Conservation (phyloP, 1,284 basidiomycete species). For the Marasmius fiardii region DNA sequence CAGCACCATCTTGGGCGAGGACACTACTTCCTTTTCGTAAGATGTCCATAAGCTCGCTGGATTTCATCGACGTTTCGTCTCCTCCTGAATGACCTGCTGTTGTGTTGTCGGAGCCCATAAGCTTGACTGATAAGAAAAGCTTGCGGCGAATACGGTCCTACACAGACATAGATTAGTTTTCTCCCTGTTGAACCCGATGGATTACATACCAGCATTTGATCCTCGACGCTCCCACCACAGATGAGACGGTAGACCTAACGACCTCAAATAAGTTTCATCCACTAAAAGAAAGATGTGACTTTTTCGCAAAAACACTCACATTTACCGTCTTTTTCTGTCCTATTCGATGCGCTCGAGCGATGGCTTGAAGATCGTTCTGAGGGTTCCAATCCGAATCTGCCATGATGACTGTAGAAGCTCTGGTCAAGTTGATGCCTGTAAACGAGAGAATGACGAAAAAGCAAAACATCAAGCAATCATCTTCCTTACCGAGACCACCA, state of each 20-base stretch:
- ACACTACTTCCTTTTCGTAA: conserved; percentile 55
- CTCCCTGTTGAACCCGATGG: background rate
- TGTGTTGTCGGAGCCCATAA: conserved; percentile 40
- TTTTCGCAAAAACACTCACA: conserved; percentile 37
- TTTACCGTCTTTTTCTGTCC: conserved; percentile 81
- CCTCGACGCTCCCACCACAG: conserved; percentile 58
- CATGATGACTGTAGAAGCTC: conserved; percentile 83
- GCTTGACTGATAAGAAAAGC: conserved; percentile 57
- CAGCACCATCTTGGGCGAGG: conserved; percentile 33
- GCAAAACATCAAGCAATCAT: background rate
- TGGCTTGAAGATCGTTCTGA: conserved; percentile 86
- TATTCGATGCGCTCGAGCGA: conserved; percentile 81
- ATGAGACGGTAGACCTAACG: conserved; percentile 52
- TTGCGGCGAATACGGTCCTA: conserved; percentile 56
- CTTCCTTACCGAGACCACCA: conserved; percentile 70
- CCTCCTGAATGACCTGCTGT: conserved; percentile 14
- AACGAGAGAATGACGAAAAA: conserved; percentile 1
- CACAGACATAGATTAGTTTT: background rate
- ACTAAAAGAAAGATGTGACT: background rate
- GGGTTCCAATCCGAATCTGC: conserved; percentile 75
- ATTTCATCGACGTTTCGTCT: conserved; percentile 28
- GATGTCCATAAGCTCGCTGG: conserved; percentile 49
- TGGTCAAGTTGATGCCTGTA: conserved; percentile 77
- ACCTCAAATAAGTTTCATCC: background rate
- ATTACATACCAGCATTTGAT: conserved; percentile 49